A percentile compares a stretch with the other conserved stretches of the same genome.
Conservation (phyloP, 192 early-diverging fungal genomes). For the Umbelopsis sp. region DNA sequence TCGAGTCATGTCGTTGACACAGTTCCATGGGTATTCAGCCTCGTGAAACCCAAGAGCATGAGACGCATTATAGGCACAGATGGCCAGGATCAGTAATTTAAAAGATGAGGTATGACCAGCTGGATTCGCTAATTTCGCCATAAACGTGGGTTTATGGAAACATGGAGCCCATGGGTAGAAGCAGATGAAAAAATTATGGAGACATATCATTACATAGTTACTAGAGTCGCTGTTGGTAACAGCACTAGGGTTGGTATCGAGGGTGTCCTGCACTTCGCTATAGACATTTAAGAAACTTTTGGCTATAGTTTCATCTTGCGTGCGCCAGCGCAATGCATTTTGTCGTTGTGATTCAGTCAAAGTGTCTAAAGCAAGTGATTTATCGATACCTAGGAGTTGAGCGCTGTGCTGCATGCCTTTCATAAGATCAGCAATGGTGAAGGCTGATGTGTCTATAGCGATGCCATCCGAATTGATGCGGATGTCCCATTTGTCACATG, state of each 20-base stretch:
- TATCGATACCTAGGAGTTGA: slow-evolving; percentile 1
- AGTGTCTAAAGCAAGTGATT: background rate
- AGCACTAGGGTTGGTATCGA: background rate
- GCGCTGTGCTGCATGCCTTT: slow-evolving; percentile 13
- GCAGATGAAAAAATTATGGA: slow-evolving; percentile 13
- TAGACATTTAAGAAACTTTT: slow-evolving; percentile 9
- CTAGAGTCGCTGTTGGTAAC: background rate
- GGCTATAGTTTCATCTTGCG: slow-evolving; percentile 4
- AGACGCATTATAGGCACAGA: slow-evolving; percentile 12
- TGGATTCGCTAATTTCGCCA: background rate
- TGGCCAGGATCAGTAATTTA: background rate
- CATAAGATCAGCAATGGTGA: slow-evolving; percentile 4
- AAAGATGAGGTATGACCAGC: background rate
- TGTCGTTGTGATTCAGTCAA: background rate
- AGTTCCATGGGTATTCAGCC: background rate
- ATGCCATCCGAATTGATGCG: background rate
- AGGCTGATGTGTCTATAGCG: background rate
- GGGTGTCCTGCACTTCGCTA: background rate
- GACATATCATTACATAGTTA: slow-evolving; percentile 20
- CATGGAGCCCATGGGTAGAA: slow-evolving; percentile 16
- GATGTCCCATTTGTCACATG: slow-evolving; percentile 9
- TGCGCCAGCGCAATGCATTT: slow-evolving; percentile 16
- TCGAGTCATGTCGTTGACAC: background rate
- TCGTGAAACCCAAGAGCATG: slow-evolving; percentile 10
- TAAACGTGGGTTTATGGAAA: slow-evolving; percentile 11